Evolutionary conservation across 768 basidiomycete genomes (phyloP).

Genomic region (Trametes punicea): DNA sequence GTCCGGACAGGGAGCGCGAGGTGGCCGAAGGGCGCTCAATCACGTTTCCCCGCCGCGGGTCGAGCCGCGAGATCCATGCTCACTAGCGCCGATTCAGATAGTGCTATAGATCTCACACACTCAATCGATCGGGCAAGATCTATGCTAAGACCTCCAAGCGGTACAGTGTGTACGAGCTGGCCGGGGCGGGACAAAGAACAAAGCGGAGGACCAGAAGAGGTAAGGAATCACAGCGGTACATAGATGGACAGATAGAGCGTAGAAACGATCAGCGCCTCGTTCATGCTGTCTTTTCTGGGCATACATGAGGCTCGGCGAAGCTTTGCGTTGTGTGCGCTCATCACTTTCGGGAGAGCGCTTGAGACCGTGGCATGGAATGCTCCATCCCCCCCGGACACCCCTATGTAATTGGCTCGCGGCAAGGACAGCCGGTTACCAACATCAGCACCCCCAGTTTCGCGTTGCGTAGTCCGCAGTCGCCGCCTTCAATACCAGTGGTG

Average conservation of each 20-base stretch:
- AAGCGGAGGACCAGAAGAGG: too few relatives aligned
- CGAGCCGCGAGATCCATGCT: background rate
- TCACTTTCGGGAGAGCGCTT: background rate
- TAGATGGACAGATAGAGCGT: too few relatives aligned
- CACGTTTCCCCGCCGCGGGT: background rate
- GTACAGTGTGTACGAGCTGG: background rate
- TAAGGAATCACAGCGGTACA: too few relatives aligned
- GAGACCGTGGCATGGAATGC: background rate
- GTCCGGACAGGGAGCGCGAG: background rate
- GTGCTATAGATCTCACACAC: conserved; percentile 6
- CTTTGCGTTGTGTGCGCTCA: background rate
- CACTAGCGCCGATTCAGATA: background rate
- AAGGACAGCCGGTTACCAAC: background rate
- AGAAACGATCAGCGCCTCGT: background rate
- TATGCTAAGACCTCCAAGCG: background rate
- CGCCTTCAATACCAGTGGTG: background rate
- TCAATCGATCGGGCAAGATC: background rate
- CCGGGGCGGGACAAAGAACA: too few relatives aligned
- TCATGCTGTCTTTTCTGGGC: background rate
- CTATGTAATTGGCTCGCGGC: background rate
- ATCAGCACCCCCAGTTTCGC: background rate
- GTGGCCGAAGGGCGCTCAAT: background rate
- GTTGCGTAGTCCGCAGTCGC: background rate
- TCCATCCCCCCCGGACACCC: conserved; percentile 2
- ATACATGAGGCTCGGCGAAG: background rate